These are phyloP conservation scores for Pestalotiopsis sp. DNA, from an alignment of 2,329 filamentous ascomycete species.

Conservation along the genomic window DNA sequence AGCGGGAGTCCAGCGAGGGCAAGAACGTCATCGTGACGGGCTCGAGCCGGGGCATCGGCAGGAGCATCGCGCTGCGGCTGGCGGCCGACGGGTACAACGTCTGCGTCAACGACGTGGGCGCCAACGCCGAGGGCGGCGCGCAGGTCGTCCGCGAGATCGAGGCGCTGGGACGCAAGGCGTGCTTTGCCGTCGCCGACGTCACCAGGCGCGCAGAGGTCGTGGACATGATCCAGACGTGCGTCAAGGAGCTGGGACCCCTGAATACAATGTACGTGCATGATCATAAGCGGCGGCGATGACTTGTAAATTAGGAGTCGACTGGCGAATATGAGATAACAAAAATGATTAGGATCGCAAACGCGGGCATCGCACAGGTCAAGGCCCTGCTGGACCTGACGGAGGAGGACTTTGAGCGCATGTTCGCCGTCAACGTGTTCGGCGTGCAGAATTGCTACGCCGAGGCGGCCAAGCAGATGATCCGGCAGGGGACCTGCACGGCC, in stretches of 20 bases:
- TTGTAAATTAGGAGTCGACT: no score
- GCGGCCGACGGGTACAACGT: conserved; percentile 67
- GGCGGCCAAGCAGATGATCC: conserved; percentile 67
- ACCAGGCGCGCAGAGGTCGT: conserved; percentile 54
- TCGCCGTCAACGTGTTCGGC: conserved; percentile 66
- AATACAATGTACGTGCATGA: conserved; percentile 33
- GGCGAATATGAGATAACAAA: neutral
- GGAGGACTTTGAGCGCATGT: conserved; percentile 59
- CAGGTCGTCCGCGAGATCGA: conserved; percentile 55
- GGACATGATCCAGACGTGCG: conserved; percentile 50
- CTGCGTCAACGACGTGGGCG: conserved; percentile 63
- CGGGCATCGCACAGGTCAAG: conserved; percentile 62
- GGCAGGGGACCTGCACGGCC: conserved; percentile 50
- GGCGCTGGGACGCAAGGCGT: conserved; percentile 51
- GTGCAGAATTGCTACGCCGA: conserved; percentile 66
- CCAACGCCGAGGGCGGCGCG: conserved; percentile 54
- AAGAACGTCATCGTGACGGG: conserved; percentile 31
- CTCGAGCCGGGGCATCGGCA: conserved; percentile 48
- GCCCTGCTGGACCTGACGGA: conserved; percentile 56
- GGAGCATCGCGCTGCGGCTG: conserved; percentile 63
- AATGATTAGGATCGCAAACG: conserved; percentile 59
- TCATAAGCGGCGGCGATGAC: neutral
- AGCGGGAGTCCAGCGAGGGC: conserved; percentile 15
- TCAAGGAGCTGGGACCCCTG: conserved; percentile 53
- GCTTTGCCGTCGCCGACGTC: conserved; percentile 62